Evolutionary conservation across 129 eudicot species (phyloP).

Genomic region (Kitagawia praeruptora): DNA sequence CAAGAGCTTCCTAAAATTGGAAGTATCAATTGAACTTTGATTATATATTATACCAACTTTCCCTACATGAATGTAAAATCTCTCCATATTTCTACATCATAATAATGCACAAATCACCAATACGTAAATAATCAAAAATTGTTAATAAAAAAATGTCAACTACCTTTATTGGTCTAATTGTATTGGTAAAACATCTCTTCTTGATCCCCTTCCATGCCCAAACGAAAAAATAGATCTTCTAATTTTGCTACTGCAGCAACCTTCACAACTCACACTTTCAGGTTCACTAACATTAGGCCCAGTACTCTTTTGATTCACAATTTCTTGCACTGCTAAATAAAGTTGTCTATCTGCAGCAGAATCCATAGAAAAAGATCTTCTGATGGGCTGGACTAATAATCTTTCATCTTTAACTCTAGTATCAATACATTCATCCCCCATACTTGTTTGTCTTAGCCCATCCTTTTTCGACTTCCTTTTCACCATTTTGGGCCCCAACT

Average conservation of each 20-base stretch:
- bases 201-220: slow-evolving; percentile 57
- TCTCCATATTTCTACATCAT: slow-evolving; percentile 17
- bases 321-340: slow-evolving; percentile 59
- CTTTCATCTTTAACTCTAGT: slow-evolving; percentile 43
- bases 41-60: not conserved
- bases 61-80: not conserved
- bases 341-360: slow-evolving; percentile 64
- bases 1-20: not conserved
- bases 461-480: slow-evolving; percentile 22
- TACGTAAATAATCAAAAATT: not conserved
- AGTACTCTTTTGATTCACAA: slow-evolving; percentile 22
- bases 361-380: slow-evolving; percentile 90
- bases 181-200: slow-evolving; percentile 58
- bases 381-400: slow-evolving; percentile 43
- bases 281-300: slow-evolving; percentile 4
- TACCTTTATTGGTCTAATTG: slow-evolving; percentile 25
- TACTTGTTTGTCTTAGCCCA: slow-evolving; percentile 30
- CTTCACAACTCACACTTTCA: slow-evolving; percentile 24
- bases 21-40: not conserved
- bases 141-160: not conserved
- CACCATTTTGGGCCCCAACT: slow-evolving; percentile 11
- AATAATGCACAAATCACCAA: not conserved
- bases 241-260: slow-evolving; percentile 32
- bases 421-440: slow-evolving; percentile 86
- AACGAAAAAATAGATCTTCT: slow-evolving; percentile 67